These are phyloP conservation scores for Macrocybe gigantea DNA, from an alignment of 768 basidiomycete species.

Conservation along the genomic window DNA sequence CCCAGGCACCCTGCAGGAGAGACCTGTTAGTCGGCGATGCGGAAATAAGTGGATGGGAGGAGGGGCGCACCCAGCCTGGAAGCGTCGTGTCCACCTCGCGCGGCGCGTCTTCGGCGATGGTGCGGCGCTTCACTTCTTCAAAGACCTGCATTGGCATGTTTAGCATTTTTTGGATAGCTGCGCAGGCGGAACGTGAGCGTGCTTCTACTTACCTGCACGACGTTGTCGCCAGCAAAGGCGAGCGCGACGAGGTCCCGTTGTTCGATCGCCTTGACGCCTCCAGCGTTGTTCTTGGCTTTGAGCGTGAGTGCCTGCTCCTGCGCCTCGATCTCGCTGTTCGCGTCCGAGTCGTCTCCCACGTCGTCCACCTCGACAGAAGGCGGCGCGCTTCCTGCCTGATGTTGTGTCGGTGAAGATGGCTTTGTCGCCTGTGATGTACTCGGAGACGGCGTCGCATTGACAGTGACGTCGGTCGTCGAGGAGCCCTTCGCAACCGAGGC, in stretches of 20 bases:
- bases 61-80: conserved; percentile 81
- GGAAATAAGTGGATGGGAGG: not conserved
- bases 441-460: no score
- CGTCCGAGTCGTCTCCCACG: conserved; percentile 44
- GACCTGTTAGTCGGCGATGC: conserved; percentile 3
- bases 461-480: no score
- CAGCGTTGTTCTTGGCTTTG: conserved; percentile 41
- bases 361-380: conserved; percentile 40
- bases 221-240: conserved; percentile 97
- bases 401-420: no score
- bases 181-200: not conserved
- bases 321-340: conserved; percentile 62
- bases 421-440: no score
- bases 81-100: conserved; percentile 83
- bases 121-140: conserved; percentile 72
- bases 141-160: conserved; percentile 56
- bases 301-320: conserved; percentile 46
- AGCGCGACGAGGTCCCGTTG: conserved; percentile 90
- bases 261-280: conserved; percentile 62
- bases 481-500: not conserved
- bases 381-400: conserved; percentile 29
- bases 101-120: conserved; percentile 86
- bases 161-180: not conserved
- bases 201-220: conserved; percentile 62
- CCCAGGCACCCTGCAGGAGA: conserved; percentile 78